Evolutionary conservation across 2,329 filamentous ascomycete genomes (phyloP).

Genomic region (Fusarium neocosmosporiellum): DNA sequence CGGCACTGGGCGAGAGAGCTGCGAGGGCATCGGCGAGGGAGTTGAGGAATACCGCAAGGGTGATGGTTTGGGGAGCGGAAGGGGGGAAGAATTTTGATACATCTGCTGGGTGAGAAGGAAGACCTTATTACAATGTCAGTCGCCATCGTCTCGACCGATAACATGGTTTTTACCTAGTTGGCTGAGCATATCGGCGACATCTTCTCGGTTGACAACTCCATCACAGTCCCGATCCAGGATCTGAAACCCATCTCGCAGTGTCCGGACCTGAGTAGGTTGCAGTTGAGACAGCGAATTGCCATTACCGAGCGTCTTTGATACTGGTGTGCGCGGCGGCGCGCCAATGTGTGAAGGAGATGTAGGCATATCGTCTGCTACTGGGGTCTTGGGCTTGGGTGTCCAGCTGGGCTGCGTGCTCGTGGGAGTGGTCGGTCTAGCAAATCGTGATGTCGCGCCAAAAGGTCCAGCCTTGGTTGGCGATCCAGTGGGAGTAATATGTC

Average conservation of each 20-base stretch:
- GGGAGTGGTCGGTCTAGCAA: slow-evolving; percentile 56
- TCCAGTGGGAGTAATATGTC: slow-evolving; percentile 72
- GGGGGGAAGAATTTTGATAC: slow-evolving; percentile 87
- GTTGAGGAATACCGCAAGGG: slow-evolving; percentile 87
- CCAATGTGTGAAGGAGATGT: slow-evolving; percentile 47
- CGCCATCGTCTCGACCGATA: background rate
- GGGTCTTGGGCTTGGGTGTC: slow-evolving; percentile 50
- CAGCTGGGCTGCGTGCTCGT: slow-evolving; percentile 47
- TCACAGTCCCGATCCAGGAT: slow-evolving; percentile 92
- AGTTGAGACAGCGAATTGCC: slow-evolving; percentile 75
- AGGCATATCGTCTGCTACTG: slow-evolving; percentile 33
- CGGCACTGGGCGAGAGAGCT: slow-evolving; percentile 79
- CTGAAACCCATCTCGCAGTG: slow-evolving; percentile 92
- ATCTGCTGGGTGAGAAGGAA: slow-evolving; percentile 77
- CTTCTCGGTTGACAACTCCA: slow-evolving; percentile 82
- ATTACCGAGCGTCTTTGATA: slow-evolving; percentile 52
- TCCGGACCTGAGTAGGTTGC: slow-evolving; percentile 84
- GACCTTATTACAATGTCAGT: slow-evolving; percentile 61
- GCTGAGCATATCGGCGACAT: slow-evolving; percentile 87
- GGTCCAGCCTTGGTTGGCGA: slow-evolving; percentile 65
- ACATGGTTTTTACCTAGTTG: slow-evolving; percentile 73
- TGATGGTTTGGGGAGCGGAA: slow-evolving; percentile 76
- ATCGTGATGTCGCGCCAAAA: slow-evolving; percentile 45
- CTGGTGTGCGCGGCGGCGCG: slow-evolving; percentile 45
- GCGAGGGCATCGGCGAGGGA: slow-evolving; percentile 80